These are phyloP conservation scores for Psilocybe subaeruginosa DNA, from an alignment of 768 basidiomycete genomes.

Conservation along the genomic window DNA sequence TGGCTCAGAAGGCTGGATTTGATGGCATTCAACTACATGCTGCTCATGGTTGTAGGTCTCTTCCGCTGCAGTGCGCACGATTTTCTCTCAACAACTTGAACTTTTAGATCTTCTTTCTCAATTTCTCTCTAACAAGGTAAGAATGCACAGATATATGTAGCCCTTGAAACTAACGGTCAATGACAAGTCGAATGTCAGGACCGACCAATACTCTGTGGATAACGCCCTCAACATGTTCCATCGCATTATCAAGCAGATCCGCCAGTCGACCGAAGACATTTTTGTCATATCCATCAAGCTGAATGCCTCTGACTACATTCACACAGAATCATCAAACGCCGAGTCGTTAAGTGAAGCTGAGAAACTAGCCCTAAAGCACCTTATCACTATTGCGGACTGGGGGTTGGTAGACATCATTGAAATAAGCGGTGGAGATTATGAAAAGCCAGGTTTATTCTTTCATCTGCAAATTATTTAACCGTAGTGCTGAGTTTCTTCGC, in stretches of 20 bases:
- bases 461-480: neutral
- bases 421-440: constrained; percentile 87
- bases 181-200: constrained; percentile 38
- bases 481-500: neutral
- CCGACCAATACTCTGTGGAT: constrained; percentile 59
- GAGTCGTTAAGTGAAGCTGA: constrained; percentile 27
- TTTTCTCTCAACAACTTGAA: neutral
- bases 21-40: constrained; percentile 88
- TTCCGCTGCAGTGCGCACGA: neutral
- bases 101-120: constrained; percentile 73
- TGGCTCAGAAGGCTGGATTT: constrained; percentile 73
- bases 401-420: constrained; percentile 81
- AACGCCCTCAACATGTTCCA: constrained; percentile 61
- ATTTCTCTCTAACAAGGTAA: constrained; percentile 75
- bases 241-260: constrained; percentile 58
- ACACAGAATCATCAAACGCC: constrained; percentile 23
- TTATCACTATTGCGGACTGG: constrained; percentile 65
- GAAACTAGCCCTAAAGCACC: constrained; percentile 59
- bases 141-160: neutral
- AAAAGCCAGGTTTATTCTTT: constrained; percentile 58
- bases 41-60: constrained; percentile 79
- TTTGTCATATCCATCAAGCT: constrained; percentile 83
- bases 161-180: neutral
- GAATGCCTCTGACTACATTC: constrained; percentile 76
- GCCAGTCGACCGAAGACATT: constrained; percentile 49